Evolutionary conservation across 2,329 filamentous ascomycete genomes (phyloP).

Genomic region (Torrubiella hemipterigena): DNA sequence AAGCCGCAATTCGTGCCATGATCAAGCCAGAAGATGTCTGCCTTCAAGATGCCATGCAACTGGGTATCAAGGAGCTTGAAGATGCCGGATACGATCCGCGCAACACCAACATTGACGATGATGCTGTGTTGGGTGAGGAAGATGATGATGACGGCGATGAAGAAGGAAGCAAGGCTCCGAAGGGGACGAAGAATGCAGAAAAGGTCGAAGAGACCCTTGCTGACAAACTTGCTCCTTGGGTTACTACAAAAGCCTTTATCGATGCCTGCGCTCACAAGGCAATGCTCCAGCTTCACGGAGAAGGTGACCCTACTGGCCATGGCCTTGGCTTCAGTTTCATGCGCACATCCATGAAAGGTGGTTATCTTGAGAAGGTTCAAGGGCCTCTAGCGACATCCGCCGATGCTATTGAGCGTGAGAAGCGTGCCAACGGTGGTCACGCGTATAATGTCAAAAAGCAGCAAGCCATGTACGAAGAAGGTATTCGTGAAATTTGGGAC

Average conservation of each 20-base stretch:
- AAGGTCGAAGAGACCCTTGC: conserved; percentile 61
- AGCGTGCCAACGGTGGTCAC: conserved; percentile 84
- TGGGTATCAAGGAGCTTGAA: conserved; percentile 79
- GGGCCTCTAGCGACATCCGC: conserved; percentile 56
- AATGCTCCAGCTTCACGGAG: conserved; percentile 89
- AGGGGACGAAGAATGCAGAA: conserved; percentile 31
- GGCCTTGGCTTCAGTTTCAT: conserved; percentile 95
- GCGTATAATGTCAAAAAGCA: conserved; percentile 96
- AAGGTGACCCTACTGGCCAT: conserved; percentile 86
- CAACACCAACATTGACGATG: conserved; percentile 50
- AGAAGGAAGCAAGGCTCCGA: conserved; percentile 24
- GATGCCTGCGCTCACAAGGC: conserved; percentile 90
- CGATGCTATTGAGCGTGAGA: conserved; percentile 76
- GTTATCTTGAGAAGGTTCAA: conserved; percentile 72
- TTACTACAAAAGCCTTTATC: conserved; percentile 91
- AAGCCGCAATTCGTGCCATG: conserved; percentile 69
- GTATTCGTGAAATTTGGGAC: conserved; percentile 86
- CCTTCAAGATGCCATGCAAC: conserved; percentile 90
- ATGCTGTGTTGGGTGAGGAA: conserved; percentile 51
- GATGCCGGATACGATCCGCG: conserved; percentile 76
- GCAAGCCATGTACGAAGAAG: conserved; percentile 81
- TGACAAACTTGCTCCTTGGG: conserved; percentile 88
- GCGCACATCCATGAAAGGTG: conserved; percentile 97
- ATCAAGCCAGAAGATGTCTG: conserved; percentile 95
- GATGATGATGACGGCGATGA: conserved; percentile 41